Conservation (phyloP, 495 filamentous ascomycete species). For the Podospora anserina region DNA sequence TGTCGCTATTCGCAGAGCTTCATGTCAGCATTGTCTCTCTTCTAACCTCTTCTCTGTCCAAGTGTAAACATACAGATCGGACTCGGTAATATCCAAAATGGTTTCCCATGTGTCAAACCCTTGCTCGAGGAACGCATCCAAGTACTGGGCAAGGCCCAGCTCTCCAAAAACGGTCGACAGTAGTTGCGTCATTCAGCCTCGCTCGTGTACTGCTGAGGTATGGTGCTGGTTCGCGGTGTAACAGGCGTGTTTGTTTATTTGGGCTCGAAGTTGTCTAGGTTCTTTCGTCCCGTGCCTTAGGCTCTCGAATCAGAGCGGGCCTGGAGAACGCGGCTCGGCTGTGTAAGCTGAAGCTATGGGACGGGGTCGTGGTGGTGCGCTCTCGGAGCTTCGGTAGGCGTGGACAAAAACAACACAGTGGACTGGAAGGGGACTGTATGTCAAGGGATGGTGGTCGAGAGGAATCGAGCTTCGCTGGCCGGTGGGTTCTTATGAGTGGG, state of each 20-base stretch:
- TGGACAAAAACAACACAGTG: neutral
- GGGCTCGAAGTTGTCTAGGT: neutral
- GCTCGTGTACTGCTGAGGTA: neutral
- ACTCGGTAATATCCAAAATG: slow-evolving; percentile 73
- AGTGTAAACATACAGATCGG: slow-evolving; percentile 60
- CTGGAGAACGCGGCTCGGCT: slow-evolving; percentile 3
- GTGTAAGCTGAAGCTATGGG: neutral
- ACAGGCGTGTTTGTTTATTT: neutral
- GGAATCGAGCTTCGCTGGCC: neutral
- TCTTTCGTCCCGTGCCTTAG: slow-evolving; percentile 3
- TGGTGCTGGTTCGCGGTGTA: neutral
- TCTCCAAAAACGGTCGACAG: slow-evolving; percentile 61
- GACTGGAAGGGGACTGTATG: neutral
- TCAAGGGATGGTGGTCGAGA: slow-evolving; percentile 3
- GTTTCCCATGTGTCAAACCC: slow-evolving; percentile 82
- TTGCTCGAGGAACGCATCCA: slow-evolving; percentile 64
- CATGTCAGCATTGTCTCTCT: slow-evolving; percentile 16
- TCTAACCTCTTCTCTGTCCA: neutral
- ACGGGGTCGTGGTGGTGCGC: neutral
- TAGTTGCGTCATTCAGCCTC: slow-evolving; percentile 37
- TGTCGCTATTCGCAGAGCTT: slow-evolving; percentile 46
- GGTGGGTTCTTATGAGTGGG: neutral
- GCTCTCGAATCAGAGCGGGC: slow-evolving; percentile 28
- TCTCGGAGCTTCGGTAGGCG: neutral
- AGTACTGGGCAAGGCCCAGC: slow-evolving; percentile 71